Evolutionary conservation across 23 red algal genomes (phyloP).

Genomic region (Gracilaria domingensis): DNA sequence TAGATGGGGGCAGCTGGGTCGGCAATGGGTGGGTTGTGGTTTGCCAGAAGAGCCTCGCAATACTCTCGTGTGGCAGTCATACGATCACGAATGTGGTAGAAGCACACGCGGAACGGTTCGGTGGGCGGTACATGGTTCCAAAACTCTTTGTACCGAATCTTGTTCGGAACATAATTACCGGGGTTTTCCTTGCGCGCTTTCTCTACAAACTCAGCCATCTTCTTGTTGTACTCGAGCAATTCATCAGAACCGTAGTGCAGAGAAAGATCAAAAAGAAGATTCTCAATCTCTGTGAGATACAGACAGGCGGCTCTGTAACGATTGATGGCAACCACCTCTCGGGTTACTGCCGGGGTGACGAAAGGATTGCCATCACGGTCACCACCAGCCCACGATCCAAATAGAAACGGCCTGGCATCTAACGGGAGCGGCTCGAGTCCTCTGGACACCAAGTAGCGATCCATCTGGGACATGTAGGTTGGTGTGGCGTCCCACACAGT

Average conservation of each 20-base stretch:
- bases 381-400: slow-evolving; percentile 98
- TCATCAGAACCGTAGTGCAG: slow-evolving; percentile 92
- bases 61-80: slow-evolving; percentile 89
- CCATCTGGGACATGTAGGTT: slow-evolving; percentile 74
- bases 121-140: slow-evolving; percentile 98
- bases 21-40: neutral
- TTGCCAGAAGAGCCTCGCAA: slow-evolving; percentile 83
- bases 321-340: slow-evolving; percentile 85
- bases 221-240: slow-evolving; percentile 86
- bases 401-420: slow-evolving; percentile 84
- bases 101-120: slow-evolving; percentile 92
- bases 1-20: slow-evolving; percentile 43
- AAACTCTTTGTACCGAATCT: slow-evolving; percentile 98
- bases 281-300: slow-evolving; percentile 89
- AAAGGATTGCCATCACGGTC: slow-evolving; percentile 99
- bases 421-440: slow-evolving; percentile 81
- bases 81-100: slow-evolving; percentile 96
- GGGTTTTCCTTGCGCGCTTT: slow-evolving; percentile 33
- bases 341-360: slow-evolving; percentile 93
- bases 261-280: slow-evolving; percentile 94
- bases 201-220: slow-evolving; percentile 41
- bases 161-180: slow-evolving; percentile 32
- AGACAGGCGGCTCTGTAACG: slow-evolving; percentile 84
- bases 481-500: slow-evolving; percentile 98
- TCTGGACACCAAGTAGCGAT: slow-evolving; percentile 70